phyloP scores from a whole-genome alignment of 768 basidiomycete genomes.

The Calvatia gigantea region DNA sequence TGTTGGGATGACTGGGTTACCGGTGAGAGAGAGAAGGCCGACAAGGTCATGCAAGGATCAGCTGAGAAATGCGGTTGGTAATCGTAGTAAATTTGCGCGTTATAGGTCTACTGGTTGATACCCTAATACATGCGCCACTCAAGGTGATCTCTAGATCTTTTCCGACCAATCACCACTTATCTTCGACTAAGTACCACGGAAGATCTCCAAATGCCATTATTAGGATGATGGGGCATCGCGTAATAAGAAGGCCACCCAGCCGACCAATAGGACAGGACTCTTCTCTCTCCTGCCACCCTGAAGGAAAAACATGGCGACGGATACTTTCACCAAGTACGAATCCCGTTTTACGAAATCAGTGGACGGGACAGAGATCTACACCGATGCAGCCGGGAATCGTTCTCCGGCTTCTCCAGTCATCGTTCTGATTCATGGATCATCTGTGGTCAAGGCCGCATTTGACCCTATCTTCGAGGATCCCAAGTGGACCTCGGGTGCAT shows the following conservation, averaged over 20 bases:
- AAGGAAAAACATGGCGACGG: not conserved
- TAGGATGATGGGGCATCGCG: no score
- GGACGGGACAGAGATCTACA: not conserved
- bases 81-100: not conserved
- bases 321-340: not conserved
- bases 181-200: no score
- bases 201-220: no score
- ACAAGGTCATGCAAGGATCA: constrained; percentile 27
- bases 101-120: not conserved
- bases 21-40: constrained; percentile 32
- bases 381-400: not conserved
- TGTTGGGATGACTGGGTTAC: constrained; percentile 65
- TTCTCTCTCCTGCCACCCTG: not conserved
- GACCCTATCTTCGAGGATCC: constrained; percentile 30
- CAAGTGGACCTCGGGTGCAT: constrained; percentile 17
- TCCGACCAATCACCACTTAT: no score
- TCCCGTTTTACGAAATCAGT: not conserved
- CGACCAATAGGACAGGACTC: no score
- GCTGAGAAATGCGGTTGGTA: constrained; percentile 4
- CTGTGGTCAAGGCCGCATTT: constrained; percentile 23
- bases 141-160: no score
- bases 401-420: constrained; percentile 18
- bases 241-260: no score
- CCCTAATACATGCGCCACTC: not conserved
- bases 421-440: constrained; percentile 34